Conservation (phyloP, 2,329 filamentous ascomycete genomes). For the Paracoccidioides brasiliensis region DNA sequence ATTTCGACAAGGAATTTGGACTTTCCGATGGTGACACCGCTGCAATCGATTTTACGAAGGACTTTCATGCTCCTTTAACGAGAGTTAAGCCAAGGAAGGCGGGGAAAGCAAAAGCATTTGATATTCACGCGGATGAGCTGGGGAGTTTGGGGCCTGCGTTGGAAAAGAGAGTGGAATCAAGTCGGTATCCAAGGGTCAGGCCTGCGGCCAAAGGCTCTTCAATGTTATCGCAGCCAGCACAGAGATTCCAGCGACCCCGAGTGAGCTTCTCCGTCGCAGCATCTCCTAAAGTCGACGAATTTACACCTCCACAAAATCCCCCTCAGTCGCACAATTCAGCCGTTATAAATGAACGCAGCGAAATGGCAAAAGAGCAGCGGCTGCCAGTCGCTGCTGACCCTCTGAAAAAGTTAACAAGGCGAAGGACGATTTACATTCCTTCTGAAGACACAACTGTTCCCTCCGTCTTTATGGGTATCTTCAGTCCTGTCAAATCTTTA, state of each 20-base stretch:
- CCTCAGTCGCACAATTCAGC: background rate
- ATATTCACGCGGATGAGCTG: conserved; percentile 27
- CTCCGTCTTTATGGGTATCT: conserved; percentile 32
- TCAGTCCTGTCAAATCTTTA: conserved; percentile 27
- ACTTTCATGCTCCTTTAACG: conserved; percentile 21
- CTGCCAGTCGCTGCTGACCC: conserved; percentile 10
- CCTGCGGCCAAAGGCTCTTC: conserved; percentile 17
- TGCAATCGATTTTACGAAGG: conserved; percentile 30
- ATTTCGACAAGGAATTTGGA: conserved; percentile 15
- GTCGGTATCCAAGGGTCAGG: background rate
- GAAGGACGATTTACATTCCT: conserved; percentile 31
- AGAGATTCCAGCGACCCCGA: conserved; percentile 25
- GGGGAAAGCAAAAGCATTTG: conserved; percentile 19
- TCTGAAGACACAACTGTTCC: conserved; percentile 30
- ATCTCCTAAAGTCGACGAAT: conserved; percentile 5
- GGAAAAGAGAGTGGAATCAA: conserved; percentile 10
- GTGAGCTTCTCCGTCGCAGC: conserved; percentile 13
- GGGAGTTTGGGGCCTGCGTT: background rate
- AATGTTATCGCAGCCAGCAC: conserved; percentile 28
- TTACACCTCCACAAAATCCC: background rate
- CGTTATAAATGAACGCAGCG: background rate
- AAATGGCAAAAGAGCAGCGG: conserved; percentile 9
- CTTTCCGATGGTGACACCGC: conserved; percentile 22
- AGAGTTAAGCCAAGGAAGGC: conserved; percentile 20
- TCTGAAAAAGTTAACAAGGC: conserved; percentile 22